phyloP scores from a whole-genome alignment of 73 alveolate species.

The Paramecium bursaria region DNA sequence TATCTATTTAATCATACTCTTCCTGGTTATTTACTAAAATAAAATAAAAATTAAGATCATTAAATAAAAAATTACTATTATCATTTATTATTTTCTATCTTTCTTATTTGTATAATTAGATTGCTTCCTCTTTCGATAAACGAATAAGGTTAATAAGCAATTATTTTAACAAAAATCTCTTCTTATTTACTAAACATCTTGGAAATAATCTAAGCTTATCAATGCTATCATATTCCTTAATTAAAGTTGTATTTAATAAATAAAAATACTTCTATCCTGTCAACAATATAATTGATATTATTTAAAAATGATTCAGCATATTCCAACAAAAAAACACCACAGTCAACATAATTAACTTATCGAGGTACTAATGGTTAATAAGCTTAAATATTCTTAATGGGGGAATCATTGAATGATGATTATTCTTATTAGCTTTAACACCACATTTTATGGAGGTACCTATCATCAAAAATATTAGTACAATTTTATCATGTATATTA shows the following conservation, averaged over 20 bases:
- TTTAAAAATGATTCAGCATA: conserved; percentile 66
- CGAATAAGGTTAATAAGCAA: conserved; percentile 8
- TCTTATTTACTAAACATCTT: conserved; percentile 39
- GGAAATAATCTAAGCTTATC: conserved; percentile 61
- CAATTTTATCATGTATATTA: conserved; percentile 61
- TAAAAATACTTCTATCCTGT: not conserved
- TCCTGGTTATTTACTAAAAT: conserved; percentile 28
- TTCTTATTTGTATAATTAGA: conserved; percentile 8
- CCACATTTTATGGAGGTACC: conserved; percentile 43
- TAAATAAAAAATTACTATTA: conserved; percentile 36
- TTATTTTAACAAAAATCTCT: conserved; percentile 53
- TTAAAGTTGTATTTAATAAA: no score
- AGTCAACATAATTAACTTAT: conserved; percentile 62
- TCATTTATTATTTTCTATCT: conserved; percentile 47
- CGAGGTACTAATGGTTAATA: conserved; percentile 51
- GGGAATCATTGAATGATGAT: conserved; percentile 32
- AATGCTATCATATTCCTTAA: conserved; percentile 7
- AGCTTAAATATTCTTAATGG: conserved; percentile 6
- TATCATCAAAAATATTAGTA: conserved; percentile 3
- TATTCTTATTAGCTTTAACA: not conserved
- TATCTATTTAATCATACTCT: conserved; percentile 56
- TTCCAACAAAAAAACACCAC: conserved; percentile 66
- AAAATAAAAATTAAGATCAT: not conserved
- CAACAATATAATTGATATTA: conserved; percentile 30
- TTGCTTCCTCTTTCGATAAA: conserved; percentile 49